Base-by-base conservation (phyloP, 345 rosid species). In the Sisymbrium altissimum region DNA sequence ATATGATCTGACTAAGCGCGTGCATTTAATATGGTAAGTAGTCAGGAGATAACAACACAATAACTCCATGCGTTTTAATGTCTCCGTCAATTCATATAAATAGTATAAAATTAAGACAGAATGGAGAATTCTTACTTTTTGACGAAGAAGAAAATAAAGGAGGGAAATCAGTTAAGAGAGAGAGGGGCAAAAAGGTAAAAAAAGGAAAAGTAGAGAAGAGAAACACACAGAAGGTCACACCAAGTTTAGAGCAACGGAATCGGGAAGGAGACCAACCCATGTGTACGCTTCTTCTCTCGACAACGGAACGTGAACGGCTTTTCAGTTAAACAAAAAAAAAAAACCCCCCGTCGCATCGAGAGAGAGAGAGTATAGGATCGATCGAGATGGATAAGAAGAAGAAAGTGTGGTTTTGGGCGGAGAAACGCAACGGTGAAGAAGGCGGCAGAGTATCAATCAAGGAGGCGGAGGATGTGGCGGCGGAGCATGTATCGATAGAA, bases 401-500 rank as follows among this genome's bases (percentile, higher is more conserved):
- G 67, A 66, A 6, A 41, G 68, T 58, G 38, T 74, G 78, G 73
- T 74, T 74, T 59, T 67, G 78, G 78, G 45, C 73, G 62, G 73
- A 30, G 39, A 74, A 67, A 41, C 62, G 49, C 19, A n/a, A n/a
- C 21, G 56, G 70, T 11, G 70, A 35, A 3, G 70, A 35, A 3
- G 64, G 45, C 43, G 35, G 40, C n/a, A 44, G 66, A 9, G 67
- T 25, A 25, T 12, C 43, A 2, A 30, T 74, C 17, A 49, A 4
- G 17, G 78, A 74, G 52, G 35, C 60, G 50, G 71, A 64, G 12
- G 38, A 64, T 64, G 9, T 45, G 1, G 62, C 63, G 19, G 56
- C 29, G 9, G 74, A 68, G 21, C 71, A 27, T 69, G 3, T 48
- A 3, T 73, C 81, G 1, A 80, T 81, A 6, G 91, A 84, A 9